Evolutionary conservation across 257 asterid genomes (phyloP).

Genomic region (Salvia miltiorrhiza): DNA sequence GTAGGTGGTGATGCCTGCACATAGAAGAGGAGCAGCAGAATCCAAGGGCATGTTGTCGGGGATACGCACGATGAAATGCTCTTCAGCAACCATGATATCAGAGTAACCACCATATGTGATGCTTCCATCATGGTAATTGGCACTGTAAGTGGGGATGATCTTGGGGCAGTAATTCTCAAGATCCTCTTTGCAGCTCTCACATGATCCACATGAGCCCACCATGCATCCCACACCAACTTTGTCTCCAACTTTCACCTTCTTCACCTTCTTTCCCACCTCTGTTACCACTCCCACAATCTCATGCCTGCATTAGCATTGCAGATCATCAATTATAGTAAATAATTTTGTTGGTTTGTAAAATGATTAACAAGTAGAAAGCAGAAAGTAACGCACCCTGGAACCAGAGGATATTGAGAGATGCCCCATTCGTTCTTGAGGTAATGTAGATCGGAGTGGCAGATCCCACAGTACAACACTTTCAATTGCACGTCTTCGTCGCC

Average conservation of each 20-base stretch:
- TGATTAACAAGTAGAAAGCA: too few species aligned
- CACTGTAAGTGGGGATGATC: slow-evolving; percentile 15
- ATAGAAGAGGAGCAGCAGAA: slow-evolving; percentile 35
- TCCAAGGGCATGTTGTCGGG: slow-evolving; percentile 41
- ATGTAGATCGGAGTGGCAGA: slow-evolving; percentile 55
- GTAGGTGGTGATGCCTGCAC: slow-evolving; percentile 51
- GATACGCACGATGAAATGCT: slow-evolving; percentile 37
- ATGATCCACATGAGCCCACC: slow-evolving; percentile 42
- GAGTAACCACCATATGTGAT: slow-evolving; percentile 48
- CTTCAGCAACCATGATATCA: slow-evolving; percentile 34
- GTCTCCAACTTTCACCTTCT: slow-evolving; percentile 42
- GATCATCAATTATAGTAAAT: too few species aligned
- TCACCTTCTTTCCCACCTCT: slow-evolving; percentile 44
- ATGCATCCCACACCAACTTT: slow-evolving; percentile 52
- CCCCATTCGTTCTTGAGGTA: slow-evolving; percentile 42
- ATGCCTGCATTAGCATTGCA: slow-evolving; percentile 25
- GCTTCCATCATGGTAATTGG: slow-evolving; percentile 24
- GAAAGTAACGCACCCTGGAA: slow-evolving; percentile 39
- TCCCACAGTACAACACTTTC: slow-evolving; percentile 41
- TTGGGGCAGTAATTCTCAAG: slow-evolving; percentile 41
- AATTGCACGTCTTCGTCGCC: slow-evolving; percentile 45
- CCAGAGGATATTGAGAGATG: slow-evolving; percentile 30
- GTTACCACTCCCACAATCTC: slow-evolving; percentile 53
- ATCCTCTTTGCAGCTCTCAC: slow-evolving; percentile 30
- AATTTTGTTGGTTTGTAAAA: too few species aligned